Evolutionary conservation across 2,329 filamentous ascomycete genomes (phyloP).

Genomic region (Trichophyton verrucosum): DNA sequence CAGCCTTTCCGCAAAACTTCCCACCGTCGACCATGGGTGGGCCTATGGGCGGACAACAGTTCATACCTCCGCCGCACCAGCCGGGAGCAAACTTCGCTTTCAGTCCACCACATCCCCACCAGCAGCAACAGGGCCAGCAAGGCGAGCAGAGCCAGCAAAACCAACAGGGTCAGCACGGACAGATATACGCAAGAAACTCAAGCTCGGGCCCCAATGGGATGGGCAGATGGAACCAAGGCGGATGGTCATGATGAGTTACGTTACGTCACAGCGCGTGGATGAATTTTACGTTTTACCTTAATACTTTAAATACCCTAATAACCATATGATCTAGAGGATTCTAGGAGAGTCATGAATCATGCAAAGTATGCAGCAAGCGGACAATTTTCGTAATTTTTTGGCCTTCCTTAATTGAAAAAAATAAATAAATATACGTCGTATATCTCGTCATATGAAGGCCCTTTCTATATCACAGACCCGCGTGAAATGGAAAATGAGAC

Average conservation of each 20-base stretch:
- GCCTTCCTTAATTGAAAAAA: background rate
- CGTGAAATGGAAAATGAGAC: background rate
- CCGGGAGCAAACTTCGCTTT: background rate
- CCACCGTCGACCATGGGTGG: conserved; percentile 1
- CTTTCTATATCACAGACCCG: background rate
- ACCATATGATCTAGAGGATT: no score
- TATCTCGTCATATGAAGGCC: background rate
- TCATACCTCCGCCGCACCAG: conserved; percentile 5
- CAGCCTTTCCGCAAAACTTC: conserved; percentile 9
- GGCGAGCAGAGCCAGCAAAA: background rate
- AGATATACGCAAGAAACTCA: background rate
- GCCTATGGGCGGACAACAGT: conserved; percentile 5
- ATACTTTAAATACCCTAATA: no score
- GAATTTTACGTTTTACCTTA: background rate
- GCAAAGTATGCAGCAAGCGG: background rate
- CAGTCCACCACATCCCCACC: conserved; percentile 12
- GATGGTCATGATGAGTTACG: conserved; percentile 9
- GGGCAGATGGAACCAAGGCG: conserved; percentile 12
- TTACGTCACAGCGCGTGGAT: background rate
- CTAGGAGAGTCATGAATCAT: background rate
- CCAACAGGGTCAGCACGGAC: conserved; percentile 4
- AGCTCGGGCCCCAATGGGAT: background rate
- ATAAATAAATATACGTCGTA: background rate
- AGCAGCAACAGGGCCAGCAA: conserved; percentile 16
- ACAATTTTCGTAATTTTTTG: no score